Evolutionary conservation across 805 yeast species (phyloP), one percentile per base, ranked within the genome.

Genomic region (Clavispora phyllophila): DNA sequence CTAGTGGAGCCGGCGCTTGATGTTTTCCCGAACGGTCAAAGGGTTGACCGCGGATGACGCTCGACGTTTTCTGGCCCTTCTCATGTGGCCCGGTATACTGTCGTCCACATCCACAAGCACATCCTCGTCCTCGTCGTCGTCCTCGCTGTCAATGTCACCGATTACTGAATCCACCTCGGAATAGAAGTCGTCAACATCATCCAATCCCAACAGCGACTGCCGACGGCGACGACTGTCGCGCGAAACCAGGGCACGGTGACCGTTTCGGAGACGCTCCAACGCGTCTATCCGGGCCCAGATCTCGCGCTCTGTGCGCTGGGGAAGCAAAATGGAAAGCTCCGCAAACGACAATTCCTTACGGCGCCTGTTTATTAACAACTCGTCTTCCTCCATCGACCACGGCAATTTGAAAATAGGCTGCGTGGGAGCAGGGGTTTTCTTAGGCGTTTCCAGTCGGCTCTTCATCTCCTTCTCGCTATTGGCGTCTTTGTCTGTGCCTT

Each of bases 321-420:
- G 91, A 34, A 88, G 66, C 40, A 88, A 62, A 26, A 87, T 81
- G 13, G 84, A 74, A 29, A 88, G 66, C 62, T 88, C 96, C 14
- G 82, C 84, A 54, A 84, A 72, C 26, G 84, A 75, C 32, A 88
- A 63, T 42, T 82, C 83, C 49, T 80, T 66, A 39, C 75, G 65
- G 9, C 78, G 62, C 40, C 84, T 68, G 45, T 76, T 70, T 37
- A 74, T 73, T 34, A 78, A 53, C 29, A 87, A 60, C 47, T 81
- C 84, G 61, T 87, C 95, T 61, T 87, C 95, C 40, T 85, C 93
- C 53, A 66, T 63, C 2, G 76, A 62, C 81, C 81, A 76, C 1
- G 76, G 72, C 29, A 70, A 60, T 36, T 54, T 48, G 45, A 58
- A 57, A 8, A 56, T 53, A 5, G 62, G 62, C 37, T 40, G 43